phyloP scores from a whole-genome alignment of 345 rosid genomes.

The Lumnitzera littorea region DNA sequence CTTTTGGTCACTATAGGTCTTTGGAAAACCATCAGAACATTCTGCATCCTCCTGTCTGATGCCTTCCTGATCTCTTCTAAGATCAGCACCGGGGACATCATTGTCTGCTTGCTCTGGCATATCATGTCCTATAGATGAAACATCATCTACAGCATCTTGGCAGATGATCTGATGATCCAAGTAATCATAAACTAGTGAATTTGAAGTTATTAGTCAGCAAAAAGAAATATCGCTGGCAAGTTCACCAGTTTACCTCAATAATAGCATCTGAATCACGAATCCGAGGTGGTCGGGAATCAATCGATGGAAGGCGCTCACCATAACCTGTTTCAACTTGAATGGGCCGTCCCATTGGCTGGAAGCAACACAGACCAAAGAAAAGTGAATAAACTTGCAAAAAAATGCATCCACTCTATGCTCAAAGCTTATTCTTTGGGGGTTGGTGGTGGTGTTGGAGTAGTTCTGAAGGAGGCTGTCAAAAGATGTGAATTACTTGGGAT shows the following conservation, averaged over 20 bases:
- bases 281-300: constrained; percentile 83
- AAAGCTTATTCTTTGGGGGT: background rate
- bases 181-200: background rate
- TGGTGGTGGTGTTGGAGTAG: too few relatives aligned
- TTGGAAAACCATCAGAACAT: constrained; percentile 27
- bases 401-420: background rate
- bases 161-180: constrained; percentile 68
- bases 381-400: constrained; percentile 1
- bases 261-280: constrained; percentile 89
- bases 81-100: constrained; percentile 32
- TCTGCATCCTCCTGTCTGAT: constrained; percentile 18
- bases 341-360: constrained; percentile 94
- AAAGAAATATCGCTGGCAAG: background rate
- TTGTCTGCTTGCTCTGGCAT: constrained; percentile 22
- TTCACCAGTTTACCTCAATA: constrained; percentile 56
- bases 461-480: background rate
- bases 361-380: constrained; percentile 1
- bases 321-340: constrained; percentile 91
- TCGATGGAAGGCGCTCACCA: constrained; percentile 88
- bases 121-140: constrained; percentile 42
- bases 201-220: background rate
- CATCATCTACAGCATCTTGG: constrained; percentile 53
- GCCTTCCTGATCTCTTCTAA: constrained; percentile 28
- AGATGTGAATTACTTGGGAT: too few relatives aligned
- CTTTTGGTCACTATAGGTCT: constrained; percentile 22